phyloP scores from a whole-genome alignment of 495 filamentous ascomycete species.

The Daldinia decipiens region DNA sequence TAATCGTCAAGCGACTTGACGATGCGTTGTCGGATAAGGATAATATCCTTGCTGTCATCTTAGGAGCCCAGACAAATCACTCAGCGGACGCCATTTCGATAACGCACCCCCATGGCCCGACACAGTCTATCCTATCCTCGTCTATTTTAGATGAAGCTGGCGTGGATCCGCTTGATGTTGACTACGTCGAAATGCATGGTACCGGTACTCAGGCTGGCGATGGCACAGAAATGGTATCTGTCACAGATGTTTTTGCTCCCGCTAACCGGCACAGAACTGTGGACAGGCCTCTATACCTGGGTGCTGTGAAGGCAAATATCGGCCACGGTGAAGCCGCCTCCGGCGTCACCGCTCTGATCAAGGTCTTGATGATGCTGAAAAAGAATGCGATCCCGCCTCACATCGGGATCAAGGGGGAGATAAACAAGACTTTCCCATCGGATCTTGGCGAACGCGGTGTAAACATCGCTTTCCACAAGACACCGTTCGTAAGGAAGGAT shows the following conservation, averaged over 20 bases:
- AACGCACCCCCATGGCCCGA: slow-evolving; percentile 79
- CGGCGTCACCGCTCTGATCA: slow-evolving; percentile 82
- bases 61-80: slow-evolving; percentile 76
- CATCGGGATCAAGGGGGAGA: slow-evolving; percentile 86
- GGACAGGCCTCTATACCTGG: slow-evolving; percentile 79
- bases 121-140: slow-evolving; percentile 75
- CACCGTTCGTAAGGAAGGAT: slow-evolving; percentile 70
- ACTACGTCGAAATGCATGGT: slow-evolving; percentile 91
- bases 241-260: slow-evolving; percentile 84
- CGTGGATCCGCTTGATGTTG: slow-evolving; percentile 75
- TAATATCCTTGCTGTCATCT: slow-evolving; percentile 73
- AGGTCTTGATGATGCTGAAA: slow-evolving; percentile 87
- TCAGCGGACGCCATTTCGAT: slow-evolving; percentile 82
- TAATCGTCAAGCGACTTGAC: slow-evolving; percentile 78
- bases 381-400: slow-evolving; percentile 86
- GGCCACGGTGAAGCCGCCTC: slow-evolving; percentile 92
- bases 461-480: slow-evolving; percentile 66
- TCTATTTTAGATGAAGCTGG: slow-evolving; percentile 75
- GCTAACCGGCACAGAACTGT: slow-evolving; percentile 68
- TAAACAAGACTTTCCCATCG: slow-evolving; percentile 81
- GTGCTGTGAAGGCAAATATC: slow-evolving; percentile 87
- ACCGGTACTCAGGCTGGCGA: slow-evolving; percentile 88
- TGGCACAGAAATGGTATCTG: slow-evolving; percentile 79
- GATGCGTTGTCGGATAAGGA: slow-evolving; percentile 82
- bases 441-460: slow-evolving; percentile 80